Evolutionary conservation across 495 filamentous ascomycete species (phyloP).

Genomic region (Aspergillus sparsus): DNA sequence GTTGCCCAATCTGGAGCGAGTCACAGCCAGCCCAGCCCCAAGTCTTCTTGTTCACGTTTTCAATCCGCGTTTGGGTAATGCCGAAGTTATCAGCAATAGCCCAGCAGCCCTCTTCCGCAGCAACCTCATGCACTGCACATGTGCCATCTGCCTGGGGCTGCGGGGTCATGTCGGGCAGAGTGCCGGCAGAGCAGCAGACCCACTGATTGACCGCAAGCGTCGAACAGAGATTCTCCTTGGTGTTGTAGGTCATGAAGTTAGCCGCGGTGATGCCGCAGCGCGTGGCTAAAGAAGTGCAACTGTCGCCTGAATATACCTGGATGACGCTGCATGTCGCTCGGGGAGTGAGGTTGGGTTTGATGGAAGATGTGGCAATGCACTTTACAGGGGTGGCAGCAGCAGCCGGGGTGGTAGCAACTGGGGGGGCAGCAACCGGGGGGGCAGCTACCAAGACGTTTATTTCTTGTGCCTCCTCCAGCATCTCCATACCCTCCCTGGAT

Average conservation of each 20-base stretch:
- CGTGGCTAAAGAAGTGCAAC: not conserved
- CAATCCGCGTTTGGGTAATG: slow-evolving; percentile 26
- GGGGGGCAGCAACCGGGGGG: not conserved
- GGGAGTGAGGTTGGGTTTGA: not conserved
- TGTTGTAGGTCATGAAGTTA: slow-evolving; percentile 1
- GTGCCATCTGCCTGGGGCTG: slow-evolving; percentile 4
- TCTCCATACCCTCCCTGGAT: not conserved
- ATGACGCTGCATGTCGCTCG: not conserved
- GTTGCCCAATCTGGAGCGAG: slow-evolving; percentile 5
- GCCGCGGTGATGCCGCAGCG: not conserved
- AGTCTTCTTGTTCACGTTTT: slow-evolving; percentile 43
- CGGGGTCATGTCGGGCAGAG: not conserved
- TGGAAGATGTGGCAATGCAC: not conserved
- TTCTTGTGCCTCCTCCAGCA: not conserved
- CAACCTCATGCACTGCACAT: not conserved
- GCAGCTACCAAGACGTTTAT: not conserved
- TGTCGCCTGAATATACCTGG: not conserved
- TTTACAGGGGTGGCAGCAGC: not conserved
- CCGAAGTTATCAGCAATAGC: not conserved
- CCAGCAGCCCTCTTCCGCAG: not conserved
- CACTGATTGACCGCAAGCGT: not conserved
- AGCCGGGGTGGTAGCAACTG: not conserved
- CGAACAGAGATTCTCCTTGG: not conserved
- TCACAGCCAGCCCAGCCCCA: slow-evolving; percentile 25
- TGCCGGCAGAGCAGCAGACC: slow-evolving; percentile 6